Conservation (phyloP, 2,329 filamentous ascomycete genomes). For the Colletotrichum sp. region DNA sequence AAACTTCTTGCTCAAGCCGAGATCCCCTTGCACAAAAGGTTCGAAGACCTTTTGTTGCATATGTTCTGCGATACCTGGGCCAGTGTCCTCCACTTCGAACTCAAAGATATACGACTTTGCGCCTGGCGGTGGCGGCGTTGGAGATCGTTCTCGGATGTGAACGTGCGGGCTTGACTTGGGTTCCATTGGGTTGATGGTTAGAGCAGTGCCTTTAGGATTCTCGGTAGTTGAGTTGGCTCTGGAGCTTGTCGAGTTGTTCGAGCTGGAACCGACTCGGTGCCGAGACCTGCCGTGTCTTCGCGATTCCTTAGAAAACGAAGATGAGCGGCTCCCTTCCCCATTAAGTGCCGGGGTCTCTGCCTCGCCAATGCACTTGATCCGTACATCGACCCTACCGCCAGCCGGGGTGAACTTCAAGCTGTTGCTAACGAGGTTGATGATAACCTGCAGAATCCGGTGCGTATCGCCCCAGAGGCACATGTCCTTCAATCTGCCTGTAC, state of each 20-base stretch:
- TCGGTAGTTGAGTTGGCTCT: conserved; percentile 35
- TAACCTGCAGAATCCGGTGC: conserved; percentile 87
- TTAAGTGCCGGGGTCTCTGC: conserved; percentile 41
- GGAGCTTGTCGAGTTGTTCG: conserved; percentile 56
- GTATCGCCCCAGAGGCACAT: conserved; percentile 94
- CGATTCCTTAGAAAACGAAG: conserved; percentile 56
- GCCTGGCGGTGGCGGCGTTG: conserved; percentile 64
- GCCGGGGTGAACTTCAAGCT: conserved; percentile 88
- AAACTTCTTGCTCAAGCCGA: conserved; percentile 87
- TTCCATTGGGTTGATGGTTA: conserved; percentile 68
- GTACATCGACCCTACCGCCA: conserved; percentile 76
- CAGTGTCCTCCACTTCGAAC: conserved; percentile 88
- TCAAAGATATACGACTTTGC: conserved; percentile 78
- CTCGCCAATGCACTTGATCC: conserved; percentile 76
- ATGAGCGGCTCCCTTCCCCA: conserved; percentile 52
- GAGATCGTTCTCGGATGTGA: conserved; percentile 58
- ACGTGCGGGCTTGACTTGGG: conserved; percentile 55
- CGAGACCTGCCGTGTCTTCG: conserved; percentile 45
- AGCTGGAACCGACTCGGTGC: conserved; percentile 52
- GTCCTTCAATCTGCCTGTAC: conserved; percentile 75
- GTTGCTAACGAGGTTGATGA: conserved; percentile 93
- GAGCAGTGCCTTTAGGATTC: conserved; percentile 51
- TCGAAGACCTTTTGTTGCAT: conserved; percentile 88
- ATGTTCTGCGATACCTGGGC: conserved; percentile 80
- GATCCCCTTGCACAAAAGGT: conserved; percentile 92